phyloP scores from a whole-genome alignment of 164 flowering plant genomes.

The Nelumbo lutea region DNA sequence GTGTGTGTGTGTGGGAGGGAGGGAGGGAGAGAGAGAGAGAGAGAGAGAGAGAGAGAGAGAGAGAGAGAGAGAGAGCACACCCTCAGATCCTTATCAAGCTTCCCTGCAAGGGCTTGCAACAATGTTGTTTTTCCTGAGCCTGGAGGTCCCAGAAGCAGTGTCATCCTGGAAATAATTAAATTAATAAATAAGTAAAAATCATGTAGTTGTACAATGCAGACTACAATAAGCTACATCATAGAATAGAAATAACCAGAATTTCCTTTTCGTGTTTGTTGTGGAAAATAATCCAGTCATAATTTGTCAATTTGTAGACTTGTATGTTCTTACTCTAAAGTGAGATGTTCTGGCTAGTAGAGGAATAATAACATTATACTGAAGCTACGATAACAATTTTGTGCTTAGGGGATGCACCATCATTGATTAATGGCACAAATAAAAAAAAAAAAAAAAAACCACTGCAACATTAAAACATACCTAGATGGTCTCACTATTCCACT shows the following conservation, averaged over 20 bases:
- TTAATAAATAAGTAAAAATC: neutral
- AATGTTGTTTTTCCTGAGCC: slow-evolving; percentile 22
- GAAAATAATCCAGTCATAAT: too few species aligned
- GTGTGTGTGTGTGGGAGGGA: neutral
- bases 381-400: neutral
- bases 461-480: slow-evolving; percentile 27
- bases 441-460: neutral
- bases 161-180: slow-evolving; percentile 17
- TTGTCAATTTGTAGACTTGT: too few species aligned
- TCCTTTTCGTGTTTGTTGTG: too few species aligned
- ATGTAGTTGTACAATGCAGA: too few species aligned
- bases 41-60: neutral
- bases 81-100: slow-evolving; percentile 17
- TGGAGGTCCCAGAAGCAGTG: slow-evolving; percentile 22
- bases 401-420: neutral
- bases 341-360: too few species aligned
- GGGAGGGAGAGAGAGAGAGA: neutral
- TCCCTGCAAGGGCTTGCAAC: slow-evolving; percentile 20
- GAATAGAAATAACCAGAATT: too few species aligned
- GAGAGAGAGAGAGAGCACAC: slow-evolving; percentile 7
- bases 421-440: neutral
- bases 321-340: too few species aligned
- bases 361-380: neutral
- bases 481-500: slow-evolving; percentile 56
- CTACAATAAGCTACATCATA: too few species aligned